Evolutionary conservation across 257 asterid species (phyloP).

Genomic region (Solanum infundibuliforme): DNA sequence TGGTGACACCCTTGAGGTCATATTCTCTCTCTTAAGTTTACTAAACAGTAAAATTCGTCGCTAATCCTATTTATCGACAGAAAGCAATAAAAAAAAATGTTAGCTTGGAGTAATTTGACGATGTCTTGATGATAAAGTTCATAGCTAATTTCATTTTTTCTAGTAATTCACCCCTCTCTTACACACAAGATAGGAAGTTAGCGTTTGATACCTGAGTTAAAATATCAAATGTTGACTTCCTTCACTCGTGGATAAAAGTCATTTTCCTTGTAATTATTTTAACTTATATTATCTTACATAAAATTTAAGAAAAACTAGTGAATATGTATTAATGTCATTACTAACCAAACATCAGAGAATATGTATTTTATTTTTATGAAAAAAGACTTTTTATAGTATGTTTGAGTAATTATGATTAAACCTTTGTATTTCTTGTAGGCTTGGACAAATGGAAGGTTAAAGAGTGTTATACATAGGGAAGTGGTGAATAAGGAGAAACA

Average conservation of each 20-base stretch:
- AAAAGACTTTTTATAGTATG: not conserved
- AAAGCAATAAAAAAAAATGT: not conserved
- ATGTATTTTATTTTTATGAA: not conserved
- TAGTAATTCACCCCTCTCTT: not conserved
- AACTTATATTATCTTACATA: too few species aligned
- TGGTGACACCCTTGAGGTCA: conserved; percentile 24
- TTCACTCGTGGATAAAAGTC: not conserved
- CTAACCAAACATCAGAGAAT: not conserved
- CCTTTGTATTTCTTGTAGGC: not conserved
- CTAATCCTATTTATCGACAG: not conserved
- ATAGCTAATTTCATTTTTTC: not conserved
- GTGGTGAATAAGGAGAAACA: conserved; percentile 9
- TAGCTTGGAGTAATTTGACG: not conserved
- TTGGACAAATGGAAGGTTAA: conserved; percentile 19
- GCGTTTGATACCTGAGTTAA: rapidly evolving
- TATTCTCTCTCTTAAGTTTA: not conserved
- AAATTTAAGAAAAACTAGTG: not conserved
- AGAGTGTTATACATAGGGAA: conserved; percentile 20
- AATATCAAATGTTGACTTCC: not conserved
- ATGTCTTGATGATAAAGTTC: not conserved
- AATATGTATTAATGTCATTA: not conserved
- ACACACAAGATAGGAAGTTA: too few species aligned
- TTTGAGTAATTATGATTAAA: not conserved
- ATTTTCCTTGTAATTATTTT: rapidly evolving
- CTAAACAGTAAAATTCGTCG: not conserved